Percentiles rank a stretch among this genome's conserved stretches.
phyloP scores from a whole-genome alignment of 257 asterid species.

The Jacaranda copaia region DNA sequence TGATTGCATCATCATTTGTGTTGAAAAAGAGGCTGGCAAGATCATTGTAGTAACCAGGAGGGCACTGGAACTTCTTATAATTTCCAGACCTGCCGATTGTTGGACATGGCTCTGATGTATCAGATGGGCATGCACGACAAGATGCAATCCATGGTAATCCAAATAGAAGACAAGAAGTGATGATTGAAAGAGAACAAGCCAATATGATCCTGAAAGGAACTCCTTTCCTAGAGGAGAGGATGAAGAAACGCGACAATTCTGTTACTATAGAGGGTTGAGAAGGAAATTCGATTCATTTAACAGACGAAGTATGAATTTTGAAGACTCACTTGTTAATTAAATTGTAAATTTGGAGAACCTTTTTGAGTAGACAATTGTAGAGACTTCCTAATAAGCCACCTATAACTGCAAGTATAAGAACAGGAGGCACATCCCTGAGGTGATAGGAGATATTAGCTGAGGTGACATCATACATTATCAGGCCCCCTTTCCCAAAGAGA shows the following conservation, averaged over 20 bases:
- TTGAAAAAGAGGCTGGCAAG: conserved; percentile 78
- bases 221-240: conserved; percentile 52
- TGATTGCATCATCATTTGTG: conserved; percentile 73
- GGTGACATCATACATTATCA: conserved; percentile 73
- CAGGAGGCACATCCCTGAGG: conserved; percentile 64
- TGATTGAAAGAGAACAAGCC: conserved; percentile 61
- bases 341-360: conserved; percentile 59
- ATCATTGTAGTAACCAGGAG: conserved; percentile 75
- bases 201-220: conserved; percentile 49
- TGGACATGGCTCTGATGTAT: conserved; percentile 76
- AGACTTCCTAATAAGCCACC: conserved; percentile 71
- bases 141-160: conserved; percentile 78
- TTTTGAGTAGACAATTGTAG: conserved; percentile 57
- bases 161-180: conserved; percentile 73
- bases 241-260: conserved; percentile 28
- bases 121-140: conserved; percentile 64
- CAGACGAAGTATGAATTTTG: conserved; percentile 19
- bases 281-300: conserved; percentile 9
- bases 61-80: conserved; percentile 71
- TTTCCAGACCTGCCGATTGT: conserved; percentile 79
- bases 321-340: conserved; percentile 51
- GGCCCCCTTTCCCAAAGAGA: conserved; percentile 76
- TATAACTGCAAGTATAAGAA: conserved; percentile 57
- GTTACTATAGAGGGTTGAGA: neutral
- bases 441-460: conserved; percentile 64